Conservation (phyloP, 768 basidiomycete genomes). For the Leccinum uliginosum region DNA sequence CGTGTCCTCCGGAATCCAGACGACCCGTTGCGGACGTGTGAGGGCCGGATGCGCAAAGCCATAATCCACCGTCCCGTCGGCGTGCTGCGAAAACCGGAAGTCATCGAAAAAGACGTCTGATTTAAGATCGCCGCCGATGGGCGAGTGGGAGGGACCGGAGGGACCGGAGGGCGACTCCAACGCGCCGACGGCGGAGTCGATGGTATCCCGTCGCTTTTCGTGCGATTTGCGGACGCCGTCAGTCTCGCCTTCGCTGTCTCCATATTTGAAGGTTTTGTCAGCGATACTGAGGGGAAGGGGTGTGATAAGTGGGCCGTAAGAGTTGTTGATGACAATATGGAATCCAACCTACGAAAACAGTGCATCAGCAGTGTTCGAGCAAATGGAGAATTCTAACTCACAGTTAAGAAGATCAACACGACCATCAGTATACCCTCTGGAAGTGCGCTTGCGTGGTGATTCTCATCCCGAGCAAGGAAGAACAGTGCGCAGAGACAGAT, state of each 20-base stretch:
- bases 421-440: conserved; percentile 82
- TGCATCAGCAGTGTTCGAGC: background rate
- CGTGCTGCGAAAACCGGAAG: conserved; percentile 21
- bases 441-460: conserved; percentile 51
- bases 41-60: conserved; percentile 89
- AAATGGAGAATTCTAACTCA: conserved; percentile 31
- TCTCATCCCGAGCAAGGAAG: conserved; percentile 71
- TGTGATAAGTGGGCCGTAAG: conserved; percentile 73
- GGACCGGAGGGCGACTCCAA: conserved; percentile 9
- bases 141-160: conserved; percentile 4
- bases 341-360: conserved; percentile 45
- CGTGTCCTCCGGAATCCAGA: conserved; percentile 83
- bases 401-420: conserved; percentile 79
- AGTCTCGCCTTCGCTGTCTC: background rate
- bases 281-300: conserved; percentile 78
- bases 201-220: conserved; percentile 13
- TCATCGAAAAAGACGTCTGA: conserved; percentile 12
- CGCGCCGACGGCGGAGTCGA: conserved; percentile 3
- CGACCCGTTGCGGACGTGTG: conserved; percentile 61
- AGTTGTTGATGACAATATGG: conserved; percentile 69
- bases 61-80: conserved; percentile 37
- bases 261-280: conserved; percentile 51
- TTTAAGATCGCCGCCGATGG: background rate
- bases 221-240: conserved; percentile 5
- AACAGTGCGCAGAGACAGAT: conserved; percentile 82